Conservation (phyloP, 2,329 filamentous ascomycete genomes). For the Tolypocladium amazonense region DNA sequence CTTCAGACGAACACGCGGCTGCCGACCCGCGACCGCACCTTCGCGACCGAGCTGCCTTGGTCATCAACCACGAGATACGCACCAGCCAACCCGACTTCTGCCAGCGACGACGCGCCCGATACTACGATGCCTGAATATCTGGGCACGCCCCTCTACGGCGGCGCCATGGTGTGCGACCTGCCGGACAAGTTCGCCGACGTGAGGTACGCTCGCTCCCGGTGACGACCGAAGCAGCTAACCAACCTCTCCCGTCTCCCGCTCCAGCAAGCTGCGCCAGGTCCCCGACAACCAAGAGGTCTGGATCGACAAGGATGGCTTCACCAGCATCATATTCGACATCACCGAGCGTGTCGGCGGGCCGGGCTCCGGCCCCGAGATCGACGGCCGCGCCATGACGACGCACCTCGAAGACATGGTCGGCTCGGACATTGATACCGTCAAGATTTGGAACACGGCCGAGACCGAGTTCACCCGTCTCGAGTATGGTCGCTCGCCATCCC, state of each 20-base stretch:
- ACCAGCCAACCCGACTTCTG: neutral
- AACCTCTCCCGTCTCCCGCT: neutral
- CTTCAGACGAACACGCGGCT: neutral
- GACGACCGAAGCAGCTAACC: constrained; percentile 3
- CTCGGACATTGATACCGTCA: constrained; percentile 50
- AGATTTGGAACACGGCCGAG: constrained; percentile 55
- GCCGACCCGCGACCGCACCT: neutral
- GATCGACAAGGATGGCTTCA: constrained; percentile 73
- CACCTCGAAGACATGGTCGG: constrained; percentile 62
- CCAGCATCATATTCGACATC: constrained; percentile 83
- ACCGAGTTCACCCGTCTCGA: constrained; percentile 46
- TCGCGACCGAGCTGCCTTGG: neutral
- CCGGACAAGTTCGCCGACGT: constrained; percentile 61
- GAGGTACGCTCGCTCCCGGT: constrained; percentile 38
- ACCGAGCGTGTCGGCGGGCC: constrained; percentile 62
- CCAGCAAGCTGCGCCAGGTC: constrained; percentile 61
- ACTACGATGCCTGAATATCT: constrained; percentile 41
- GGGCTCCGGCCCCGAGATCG: constrained; percentile 44
- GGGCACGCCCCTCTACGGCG: constrained; percentile 57
- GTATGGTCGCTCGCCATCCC: constrained; percentile 23
- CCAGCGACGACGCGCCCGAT: neutral
- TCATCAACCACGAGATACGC: neutral
- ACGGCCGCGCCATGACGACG: constrained; percentile 59
- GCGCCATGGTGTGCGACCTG: constrained; percentile 58
- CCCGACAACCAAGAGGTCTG: constrained; percentile 89